These are phyloP conservation scores for Calonectria hawksworthii DNA, from an alignment of 2,329 filamentous ascomycete genomes.

Conservation along the genomic window DNA sequence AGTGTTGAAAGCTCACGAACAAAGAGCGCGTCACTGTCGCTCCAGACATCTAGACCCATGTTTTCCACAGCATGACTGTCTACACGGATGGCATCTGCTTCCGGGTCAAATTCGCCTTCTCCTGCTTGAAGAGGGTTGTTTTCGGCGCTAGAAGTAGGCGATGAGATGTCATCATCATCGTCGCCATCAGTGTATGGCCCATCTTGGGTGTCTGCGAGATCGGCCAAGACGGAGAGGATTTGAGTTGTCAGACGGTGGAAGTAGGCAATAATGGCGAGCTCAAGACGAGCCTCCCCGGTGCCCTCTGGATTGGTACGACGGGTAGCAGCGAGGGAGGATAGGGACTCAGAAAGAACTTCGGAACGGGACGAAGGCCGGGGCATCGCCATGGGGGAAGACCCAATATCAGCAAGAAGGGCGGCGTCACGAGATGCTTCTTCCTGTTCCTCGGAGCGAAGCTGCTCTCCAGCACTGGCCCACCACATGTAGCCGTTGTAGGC, in stretches of 20 bases:
- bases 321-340: conserved; percentile 58
- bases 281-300: conserved; percentile 64
- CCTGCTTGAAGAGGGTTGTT: conserved; percentile 43
- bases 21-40: conserved; percentile 77
- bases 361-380: conserved; percentile 48
- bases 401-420: conserved; percentile 67
- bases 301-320: conserved; percentile 50
- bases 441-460: conserved; percentile 71
- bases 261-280: conserved; percentile 83
- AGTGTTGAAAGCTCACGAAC: conserved; percentile 71
- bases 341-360: conserved; percentile 58
- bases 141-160: conserved; percentile 45
- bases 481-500: conserved; percentile 90
- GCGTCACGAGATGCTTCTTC: conserved; percentile 70
- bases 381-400: conserved; percentile 52
- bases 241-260: conserved; percentile 82
- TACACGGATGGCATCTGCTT: conserved; percentile 64
- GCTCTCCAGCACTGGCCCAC: conserved; percentile 89
- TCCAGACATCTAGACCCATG: conserved; percentile 87
- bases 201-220: conserved; percentile 68
- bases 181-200: conserved; percentile 55
- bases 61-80: conserved; percentile 74
- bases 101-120: conserved; percentile 43
- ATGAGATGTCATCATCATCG: conserved; percentile 52
- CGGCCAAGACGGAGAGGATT: conserved; percentile 73